These are phyloP conservation scores for Neurospora pannonica DNA, from an alignment of 495 filamentous ascomycete genomes.

Conservation along the genomic window DNA sequence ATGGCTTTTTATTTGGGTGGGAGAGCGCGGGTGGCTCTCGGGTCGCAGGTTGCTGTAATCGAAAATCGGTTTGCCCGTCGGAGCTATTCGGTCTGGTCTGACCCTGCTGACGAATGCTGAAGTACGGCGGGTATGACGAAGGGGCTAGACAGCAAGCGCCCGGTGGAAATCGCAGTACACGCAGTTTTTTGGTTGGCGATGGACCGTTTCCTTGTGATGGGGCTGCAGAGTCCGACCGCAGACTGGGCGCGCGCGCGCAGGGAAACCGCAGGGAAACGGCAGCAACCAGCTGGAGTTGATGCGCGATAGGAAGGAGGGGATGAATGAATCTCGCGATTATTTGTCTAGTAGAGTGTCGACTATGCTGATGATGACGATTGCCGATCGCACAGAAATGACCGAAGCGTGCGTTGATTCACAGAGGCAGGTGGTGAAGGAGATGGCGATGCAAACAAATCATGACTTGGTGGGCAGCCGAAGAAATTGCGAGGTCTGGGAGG, in stretches of 20 bases:
- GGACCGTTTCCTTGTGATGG: background rate
- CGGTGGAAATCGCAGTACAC: background rate
- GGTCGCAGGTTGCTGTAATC: background rate
- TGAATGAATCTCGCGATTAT: background rate
- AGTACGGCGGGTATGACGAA: background rate
- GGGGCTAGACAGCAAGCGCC: background rate
- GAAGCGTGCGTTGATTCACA: background rate
- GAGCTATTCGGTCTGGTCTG: background rate
- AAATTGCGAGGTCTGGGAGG: background rate
- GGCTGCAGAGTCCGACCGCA: background rate
- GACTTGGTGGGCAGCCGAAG: background rate
- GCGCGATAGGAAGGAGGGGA: background rate
- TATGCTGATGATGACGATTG: background rate
- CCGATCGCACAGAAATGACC: background rate
- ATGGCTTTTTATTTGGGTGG: constrained; percentile 9
- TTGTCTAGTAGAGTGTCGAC: background rate
- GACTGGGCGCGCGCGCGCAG: background rate
- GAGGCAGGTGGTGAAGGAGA: background rate
- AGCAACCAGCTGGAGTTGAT: background rate
- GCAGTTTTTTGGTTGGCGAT: background rate
- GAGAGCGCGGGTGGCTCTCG: background rate
- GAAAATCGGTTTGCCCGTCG: background rate
- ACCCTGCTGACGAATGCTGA: background rate
- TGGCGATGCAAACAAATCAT: background rate
- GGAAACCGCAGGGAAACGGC: background rate